phyloP scores from a whole-genome alignment of 2,329 filamentous ascomycete genomes.

The Metarhizium robertsii region DNA sequence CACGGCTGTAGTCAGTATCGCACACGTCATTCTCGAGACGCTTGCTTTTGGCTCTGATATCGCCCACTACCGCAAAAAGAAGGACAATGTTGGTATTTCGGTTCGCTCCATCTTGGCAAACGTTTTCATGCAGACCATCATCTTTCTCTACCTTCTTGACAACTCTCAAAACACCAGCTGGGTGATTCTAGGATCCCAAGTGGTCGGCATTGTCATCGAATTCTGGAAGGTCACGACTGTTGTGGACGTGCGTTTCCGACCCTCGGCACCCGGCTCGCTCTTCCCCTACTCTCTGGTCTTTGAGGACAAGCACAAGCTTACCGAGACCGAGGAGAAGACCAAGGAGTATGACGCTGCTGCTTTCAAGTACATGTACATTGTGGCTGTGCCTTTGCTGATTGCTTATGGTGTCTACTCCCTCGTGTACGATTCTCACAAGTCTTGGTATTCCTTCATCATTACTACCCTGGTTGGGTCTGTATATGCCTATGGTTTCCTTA shows the following conservation, averaged over 20 bases:
- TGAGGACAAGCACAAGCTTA: conserved; percentile 94
- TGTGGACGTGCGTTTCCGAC: conserved; percentile 76
- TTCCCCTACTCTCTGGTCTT: conserved; percentile 76
- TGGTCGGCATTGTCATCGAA: conserved; percentile 62
- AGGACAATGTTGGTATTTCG: conserved; percentile 95
- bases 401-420: conserved; percentile 90
- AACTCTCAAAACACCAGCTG: conserved; percentile 97
- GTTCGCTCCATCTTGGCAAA: conserved; percentile 94
- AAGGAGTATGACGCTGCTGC: conserved; percentile 97
- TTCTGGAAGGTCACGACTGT: conserved; percentile 95
- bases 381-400: conserved; percentile 78
- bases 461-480: conserved; percentile 91
- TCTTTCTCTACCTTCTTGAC: conserved; percentile 94
- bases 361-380: conserved; percentile 92
- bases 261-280: conserved; percentile 55
- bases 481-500: conserved; percentile 96
- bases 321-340: conserved; percentile 92
- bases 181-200: conserved; percentile 97
- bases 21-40: conserved; percentile 92
- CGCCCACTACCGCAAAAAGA: conserved; percentile 98
- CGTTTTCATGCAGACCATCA: conserved; percentile 92
- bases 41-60: conserved; percentile 97
- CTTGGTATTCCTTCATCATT: conserved; percentile 95
- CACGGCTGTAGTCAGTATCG: conserved; percentile 73
- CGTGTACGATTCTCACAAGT: conserved; percentile 90